phyloP scores from a whole-genome alignment of 2,329 filamentous ascomycete species.

The Xylaria sp. region DNA sequence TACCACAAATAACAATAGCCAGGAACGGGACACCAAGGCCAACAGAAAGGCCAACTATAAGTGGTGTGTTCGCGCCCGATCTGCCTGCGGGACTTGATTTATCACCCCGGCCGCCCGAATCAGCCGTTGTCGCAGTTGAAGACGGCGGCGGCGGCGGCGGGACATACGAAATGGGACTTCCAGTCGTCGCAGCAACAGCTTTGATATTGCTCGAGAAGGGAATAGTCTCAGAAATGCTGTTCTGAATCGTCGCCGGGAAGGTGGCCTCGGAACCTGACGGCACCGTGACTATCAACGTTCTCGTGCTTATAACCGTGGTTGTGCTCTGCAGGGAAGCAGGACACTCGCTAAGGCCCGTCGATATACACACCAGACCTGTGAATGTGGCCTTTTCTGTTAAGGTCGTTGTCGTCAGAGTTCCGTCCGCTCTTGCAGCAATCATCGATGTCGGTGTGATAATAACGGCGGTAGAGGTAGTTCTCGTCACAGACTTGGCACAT shows the following conservation, averaged over 20 bases:
- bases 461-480: constrained; percentile 37
- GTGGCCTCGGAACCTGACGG: constrained; percentile 52
- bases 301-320: constrained; percentile 51
- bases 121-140: constrained; percentile 22
- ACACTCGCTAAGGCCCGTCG: constrained; percentile 58
- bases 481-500: constrained; percentile 52
- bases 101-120: constrained; percentile 11
- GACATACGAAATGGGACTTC: constrained; percentile 57
- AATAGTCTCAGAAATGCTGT: constrained; percentile 49
- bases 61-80: constrained; percentile 53
- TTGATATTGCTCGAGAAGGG: constrained; percentile 56
- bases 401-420: constrained; percentile 52
- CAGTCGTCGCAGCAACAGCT: constrained; percentile 53
- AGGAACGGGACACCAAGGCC: constrained; percentile 57
- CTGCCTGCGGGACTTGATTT: constrained; percentile 41
- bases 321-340: constrained; percentile 61
- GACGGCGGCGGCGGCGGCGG: constrained; percentile 52
- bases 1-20: constrained; percentile 44
- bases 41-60: constrained; percentile 61
- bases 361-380: constrained; percentile 57
- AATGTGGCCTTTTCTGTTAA: constrained; percentile 55
- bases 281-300: constrained; percentile 55
- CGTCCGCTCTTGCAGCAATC: constrained; percentile 29
- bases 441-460: constrained; percentile 39
- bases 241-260: constrained; percentile 53